Conservation (phyloP, 139 green algal genomes). For the Pleodorina starrii region DNA sequence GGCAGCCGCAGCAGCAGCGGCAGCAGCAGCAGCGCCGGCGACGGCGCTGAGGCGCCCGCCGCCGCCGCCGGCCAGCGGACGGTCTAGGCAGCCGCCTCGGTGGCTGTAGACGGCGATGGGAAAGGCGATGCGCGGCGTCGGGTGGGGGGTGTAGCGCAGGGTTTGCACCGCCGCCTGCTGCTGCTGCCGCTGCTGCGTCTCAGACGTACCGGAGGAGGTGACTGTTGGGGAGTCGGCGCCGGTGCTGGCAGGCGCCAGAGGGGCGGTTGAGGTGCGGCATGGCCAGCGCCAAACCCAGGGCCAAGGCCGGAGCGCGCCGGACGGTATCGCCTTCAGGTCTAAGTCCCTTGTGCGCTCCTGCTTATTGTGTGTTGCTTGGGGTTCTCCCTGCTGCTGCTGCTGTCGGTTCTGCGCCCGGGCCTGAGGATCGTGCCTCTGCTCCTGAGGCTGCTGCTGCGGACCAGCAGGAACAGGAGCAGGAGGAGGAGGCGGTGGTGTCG, state of each 20-base stretch:
- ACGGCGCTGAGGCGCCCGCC: too few relatives aligned
- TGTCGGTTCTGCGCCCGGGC: not conserved
- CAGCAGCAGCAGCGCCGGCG: too few relatives aligned
- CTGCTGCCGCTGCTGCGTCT: constrained; percentile 14
- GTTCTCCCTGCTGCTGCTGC: not conserved
- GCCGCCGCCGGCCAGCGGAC: too few relatives aligned
- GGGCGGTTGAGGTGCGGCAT: not conserved
- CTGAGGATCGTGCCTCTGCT: not conserved
- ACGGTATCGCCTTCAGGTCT: too few relatives aligned
- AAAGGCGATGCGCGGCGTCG: constrained; percentile 1
- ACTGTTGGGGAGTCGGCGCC: too few relatives aligned
- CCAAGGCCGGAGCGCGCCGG: too few relatives aligned
- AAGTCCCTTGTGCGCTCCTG: too few relatives aligned
- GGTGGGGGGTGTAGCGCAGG: not conserved
- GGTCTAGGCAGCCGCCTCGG: constrained; percentile 38
- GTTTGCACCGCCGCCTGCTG: not conserved
- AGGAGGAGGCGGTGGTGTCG: not conserved
- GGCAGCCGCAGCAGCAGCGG: too few relatives aligned
- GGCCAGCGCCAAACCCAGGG: too few relatives aligned
- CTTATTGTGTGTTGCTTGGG: too few relatives aligned
- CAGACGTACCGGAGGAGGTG: too few relatives aligned
- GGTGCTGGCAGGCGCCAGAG: not conserved
- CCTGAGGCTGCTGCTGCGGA: not conserved
- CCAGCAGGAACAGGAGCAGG: not conserved
- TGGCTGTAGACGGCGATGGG: constrained; percentile 43